Evolutionary conservation across 1,284 basidiomycete genomes (phyloP).

Genomic region (Veloporphyrellus conicus): DNA sequence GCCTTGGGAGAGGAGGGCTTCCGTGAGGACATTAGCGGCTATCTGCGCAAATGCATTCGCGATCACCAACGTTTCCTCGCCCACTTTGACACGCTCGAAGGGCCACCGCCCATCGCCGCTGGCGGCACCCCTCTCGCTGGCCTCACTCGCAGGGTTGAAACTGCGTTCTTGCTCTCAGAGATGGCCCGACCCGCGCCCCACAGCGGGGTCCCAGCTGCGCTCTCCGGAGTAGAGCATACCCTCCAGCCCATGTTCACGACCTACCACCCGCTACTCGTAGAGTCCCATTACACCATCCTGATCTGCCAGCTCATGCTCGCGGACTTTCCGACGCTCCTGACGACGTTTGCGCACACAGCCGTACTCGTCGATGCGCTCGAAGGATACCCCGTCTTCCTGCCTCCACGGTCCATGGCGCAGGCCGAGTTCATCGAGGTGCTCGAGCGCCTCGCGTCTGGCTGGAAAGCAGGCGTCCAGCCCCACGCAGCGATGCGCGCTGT

Average conservation of each 20-base stretch:
- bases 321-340: slow-evolving; percentile 58
- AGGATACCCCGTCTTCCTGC: slow-evolving; percentile 78
- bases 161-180: slow-evolving; percentile 65
- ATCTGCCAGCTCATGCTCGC: slow-evolving; percentile 69
- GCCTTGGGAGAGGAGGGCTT: slow-evolving; percentile 50
- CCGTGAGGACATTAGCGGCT: slow-evolving; percentile 51
- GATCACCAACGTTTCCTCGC: slow-evolving; percentile 77
- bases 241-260: slow-evolving; percentile 65
- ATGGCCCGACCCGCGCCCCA: slow-evolving; percentile 59
- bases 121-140: slow-evolving; percentile 37
- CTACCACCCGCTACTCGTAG: slow-evolving; percentile 80
- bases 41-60: slow-evolving; percentile 67
- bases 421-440: slow-evolving; percentile 79
- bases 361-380: slow-evolving; percentile 72
- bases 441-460: slow-evolving; percentile 69
- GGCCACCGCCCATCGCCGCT: slow-evolving; percentile 22
- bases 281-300: slow-evolving; percentile 74
- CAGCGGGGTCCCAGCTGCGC: slow-evolving; percentile 29
- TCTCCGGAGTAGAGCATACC: slow-evolving; percentile 28
- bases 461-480: slow-evolving; percentile 56
- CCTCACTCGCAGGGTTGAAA: slow-evolving; percentile 53
- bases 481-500: slow-evolving; percentile 42
- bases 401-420: slow-evolving; percentile 78
- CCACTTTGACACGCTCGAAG: slow-evolving; percentile 72
- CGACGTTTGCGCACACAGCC: slow-evolving; percentile 59